Conservation (phyloP, 176 grass and related monocot species). For the Oryza nivara region DNA sequence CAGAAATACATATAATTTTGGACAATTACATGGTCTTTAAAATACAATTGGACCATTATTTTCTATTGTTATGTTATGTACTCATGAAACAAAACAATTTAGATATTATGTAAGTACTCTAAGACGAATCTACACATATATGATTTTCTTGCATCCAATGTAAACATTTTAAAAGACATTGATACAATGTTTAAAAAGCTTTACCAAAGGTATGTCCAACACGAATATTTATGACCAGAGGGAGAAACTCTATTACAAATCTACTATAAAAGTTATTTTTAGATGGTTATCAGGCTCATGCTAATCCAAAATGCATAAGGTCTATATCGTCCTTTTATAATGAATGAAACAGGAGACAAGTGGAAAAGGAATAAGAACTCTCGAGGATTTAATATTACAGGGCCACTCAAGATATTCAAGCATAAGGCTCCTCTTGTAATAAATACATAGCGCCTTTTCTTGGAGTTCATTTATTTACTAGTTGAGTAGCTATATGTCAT, state of each 20-base stretch:
- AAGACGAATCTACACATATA: not conserved
- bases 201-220: not conserved
- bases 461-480: conserved; percentile 4
- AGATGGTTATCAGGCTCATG: not conserved
- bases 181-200: not conserved
- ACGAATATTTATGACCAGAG: not conserved
- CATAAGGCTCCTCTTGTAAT: not conserved
- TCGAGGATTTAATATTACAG: not conserved
- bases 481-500: not conserved
- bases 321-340: not conserved
- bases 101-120: not conserved
- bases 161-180: not conserved
- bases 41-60: not conserved
- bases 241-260: not conserved
- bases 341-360: not conserved
- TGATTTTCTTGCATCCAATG: not conserved
- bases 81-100: not conserved
- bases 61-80: not conserved
- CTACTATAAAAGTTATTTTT: not conserved
- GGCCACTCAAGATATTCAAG: not conserved
- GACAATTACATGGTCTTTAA: too few species aligned
- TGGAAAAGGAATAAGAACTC: not conserved
- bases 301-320: not conserved
- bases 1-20: too few species aligned
- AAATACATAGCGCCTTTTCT: not conserved